These are phyloP conservation scores for Leccinum sublutescens DNA, from an alignment of 768 basidiomycete species.

Conservation along the genomic window DNA sequence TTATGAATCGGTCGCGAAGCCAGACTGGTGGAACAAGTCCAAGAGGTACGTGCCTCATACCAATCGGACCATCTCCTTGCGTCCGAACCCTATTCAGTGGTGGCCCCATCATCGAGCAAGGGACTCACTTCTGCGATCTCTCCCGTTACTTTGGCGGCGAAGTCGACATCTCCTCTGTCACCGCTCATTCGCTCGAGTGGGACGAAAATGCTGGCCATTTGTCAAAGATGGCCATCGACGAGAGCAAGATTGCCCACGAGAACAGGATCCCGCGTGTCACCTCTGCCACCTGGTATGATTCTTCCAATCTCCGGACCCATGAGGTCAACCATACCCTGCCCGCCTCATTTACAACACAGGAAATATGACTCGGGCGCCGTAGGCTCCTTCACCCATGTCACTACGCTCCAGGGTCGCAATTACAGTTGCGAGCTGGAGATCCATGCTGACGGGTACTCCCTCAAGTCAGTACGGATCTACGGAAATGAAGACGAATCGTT, in stretches of 20 bases:
- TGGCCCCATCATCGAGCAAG: slow-evolving; percentile 86
- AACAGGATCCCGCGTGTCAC: slow-evolving; percentile 95
- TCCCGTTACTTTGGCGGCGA: slow-evolving; percentile 98
- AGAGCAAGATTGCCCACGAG: slow-evolving; percentile 77
- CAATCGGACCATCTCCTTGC: background rate
- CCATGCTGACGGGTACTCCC: slow-evolving; percentile 88
- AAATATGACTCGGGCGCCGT: slow-evolving; percentile 96
- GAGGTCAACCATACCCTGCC: slow-evolving; percentile 13
- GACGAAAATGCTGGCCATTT: slow-evolving; percentile 85
- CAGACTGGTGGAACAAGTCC: slow-evolving; percentile 93
- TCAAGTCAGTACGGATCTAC: slow-evolving; percentile 53
- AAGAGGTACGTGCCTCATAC: slow-evolving; percentile 59
- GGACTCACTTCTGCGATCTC: slow-evolving; percentile 96
- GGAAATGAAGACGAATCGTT: slow-evolving; percentile 9
- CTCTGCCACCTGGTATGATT: slow-evolving; percentile 76
- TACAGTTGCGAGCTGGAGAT: slow-evolving; percentile 96
- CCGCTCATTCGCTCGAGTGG: slow-evolving; percentile 90
- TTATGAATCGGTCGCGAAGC: slow-evolving; percentile 75
- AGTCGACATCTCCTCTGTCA: slow-evolving; percentile 78
- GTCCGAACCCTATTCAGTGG: slow-evolving; percentile 39
- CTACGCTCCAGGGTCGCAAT: slow-evolving; percentile 86
- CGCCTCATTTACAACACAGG: slow-evolving; percentile 41
- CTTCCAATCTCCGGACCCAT: slow-evolving; percentile 22
- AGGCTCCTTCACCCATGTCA: slow-evolving; percentile 86
- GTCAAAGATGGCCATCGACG: slow-evolving; percentile 79